Evolutionary conservation across 495 filamentous ascomycete genomes (phyloP).

Genomic region (Antarctomyces pellizariae): DNA sequence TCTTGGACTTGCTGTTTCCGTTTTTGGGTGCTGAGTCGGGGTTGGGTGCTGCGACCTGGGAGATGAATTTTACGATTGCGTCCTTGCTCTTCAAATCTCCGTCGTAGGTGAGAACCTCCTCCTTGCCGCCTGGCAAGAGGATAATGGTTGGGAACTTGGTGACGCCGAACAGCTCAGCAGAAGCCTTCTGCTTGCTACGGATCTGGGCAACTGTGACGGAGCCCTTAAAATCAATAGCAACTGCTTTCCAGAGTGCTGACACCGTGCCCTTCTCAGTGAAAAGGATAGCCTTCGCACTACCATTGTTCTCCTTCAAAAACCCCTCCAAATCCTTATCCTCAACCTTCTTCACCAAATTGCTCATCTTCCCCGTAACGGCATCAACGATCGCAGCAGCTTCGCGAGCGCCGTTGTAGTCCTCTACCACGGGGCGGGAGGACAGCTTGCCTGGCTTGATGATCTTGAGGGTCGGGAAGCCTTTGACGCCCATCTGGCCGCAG

Average conservation of each 20-base stretch:
- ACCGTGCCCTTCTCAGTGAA: constrained; percentile 90
- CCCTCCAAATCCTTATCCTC: constrained; percentile 56
- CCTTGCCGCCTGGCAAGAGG: constrained; percentile 49
- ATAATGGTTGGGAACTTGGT: constrained; percentile 58
- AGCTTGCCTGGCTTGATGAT: constrained; percentile 72
- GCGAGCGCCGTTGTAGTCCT: constrained; percentile 77
- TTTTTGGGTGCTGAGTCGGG: constrained; percentile 39
- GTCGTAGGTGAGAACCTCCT: constrained; percentile 47
- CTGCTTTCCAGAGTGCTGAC: constrained; percentile 52
- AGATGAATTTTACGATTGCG: constrained; percentile 60
- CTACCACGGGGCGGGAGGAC: constrained; percentile 57
- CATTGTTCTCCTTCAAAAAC: constrained; percentile 50
- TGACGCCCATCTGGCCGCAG: constrained; percentile 70
- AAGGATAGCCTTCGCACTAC: constrained; percentile 64
- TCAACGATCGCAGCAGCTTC: constrained; percentile 73
- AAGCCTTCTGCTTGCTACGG: constrained; percentile 52
- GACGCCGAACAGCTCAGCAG: constrained; percentile 53
- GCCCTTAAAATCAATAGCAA: constrained; percentile 84
- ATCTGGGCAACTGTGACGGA: constrained; percentile 65
- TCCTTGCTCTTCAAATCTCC: constrained; percentile 80
- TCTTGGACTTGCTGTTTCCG: constrained; percentile 25
- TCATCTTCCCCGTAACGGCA: constrained; percentile 64
- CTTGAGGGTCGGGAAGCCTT: constrained; percentile 94
- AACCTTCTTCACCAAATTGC: constrained; percentile 68
- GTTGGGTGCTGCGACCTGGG: constrained; percentile 50